Percentiles rank a stretch among this genome's conserved stretches.
phyloP scores from a whole-genome alignment of 257 asterid species.

The Linderniella brevidens region DNA sequence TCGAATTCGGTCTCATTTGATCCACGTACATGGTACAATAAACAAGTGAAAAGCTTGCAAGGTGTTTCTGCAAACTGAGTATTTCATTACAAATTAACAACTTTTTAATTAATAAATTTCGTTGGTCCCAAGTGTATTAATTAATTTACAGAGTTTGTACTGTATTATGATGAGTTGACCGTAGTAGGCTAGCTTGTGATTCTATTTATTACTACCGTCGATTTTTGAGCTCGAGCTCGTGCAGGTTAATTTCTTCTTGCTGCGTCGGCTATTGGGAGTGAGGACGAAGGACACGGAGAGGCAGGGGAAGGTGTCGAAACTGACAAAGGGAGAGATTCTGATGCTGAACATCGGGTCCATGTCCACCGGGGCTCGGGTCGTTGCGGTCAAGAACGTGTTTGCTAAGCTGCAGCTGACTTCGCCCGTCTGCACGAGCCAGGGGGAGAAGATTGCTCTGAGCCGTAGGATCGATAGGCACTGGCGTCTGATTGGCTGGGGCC shows the following conservation, averaged over 20 bases:
- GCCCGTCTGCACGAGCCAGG: constrained; percentile 93
- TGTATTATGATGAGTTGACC: too few species aligned
- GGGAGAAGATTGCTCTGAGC: constrained; percentile 85
- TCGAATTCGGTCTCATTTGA: too few species aligned
- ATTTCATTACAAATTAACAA: too few species aligned
- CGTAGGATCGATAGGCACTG: constrained; percentile 93
- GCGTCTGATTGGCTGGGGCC: constrained; percentile 99
- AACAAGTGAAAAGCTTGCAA: too few species aligned
- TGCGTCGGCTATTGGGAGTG: constrained; percentile 75
- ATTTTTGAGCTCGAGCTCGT: too few species aligned
- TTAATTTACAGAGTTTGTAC: too few species aligned
- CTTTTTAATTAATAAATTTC: too few species aligned
- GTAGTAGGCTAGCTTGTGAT: too few species aligned
- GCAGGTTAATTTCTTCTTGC: constrained; percentile 90
- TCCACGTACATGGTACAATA: too few species aligned
- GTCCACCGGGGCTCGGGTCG: constrained; percentile 94
- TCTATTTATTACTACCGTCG: too few species aligned
- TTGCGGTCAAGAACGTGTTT: constrained; percentile 80
- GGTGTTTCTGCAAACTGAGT: too few species aligned
- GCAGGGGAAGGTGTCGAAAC: constrained; percentile 82
- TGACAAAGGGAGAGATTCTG: constrained; percentile 77
- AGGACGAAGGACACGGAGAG: constrained; percentile 88
- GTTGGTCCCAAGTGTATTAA: too few species aligned
- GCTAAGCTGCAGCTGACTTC: constrained; percentile 87
- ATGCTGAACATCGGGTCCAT: constrained; percentile 96